Base-by-base conservation (phyloP, 139 green algal species). In the Chlamydomonas sp. region DNA sequence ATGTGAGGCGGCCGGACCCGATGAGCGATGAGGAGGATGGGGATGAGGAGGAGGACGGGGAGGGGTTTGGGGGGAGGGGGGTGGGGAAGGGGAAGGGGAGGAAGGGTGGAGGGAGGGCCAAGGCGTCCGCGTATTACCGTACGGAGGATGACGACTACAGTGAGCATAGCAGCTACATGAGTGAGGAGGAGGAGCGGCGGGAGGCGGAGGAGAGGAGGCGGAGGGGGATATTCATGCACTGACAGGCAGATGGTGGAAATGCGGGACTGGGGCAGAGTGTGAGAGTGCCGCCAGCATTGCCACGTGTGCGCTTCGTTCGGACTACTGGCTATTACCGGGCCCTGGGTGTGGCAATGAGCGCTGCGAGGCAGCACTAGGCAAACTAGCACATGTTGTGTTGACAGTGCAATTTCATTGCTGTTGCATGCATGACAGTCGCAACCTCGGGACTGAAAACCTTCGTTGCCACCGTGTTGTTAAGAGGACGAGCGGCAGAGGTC, bases 101-200 rank as follows among this genome's bases (percentile, higher is more conserved):
- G 64, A 64, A 14, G 16, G 83, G 31, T 75, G 72, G 73, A n/a
- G 72, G 49, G n/a, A 16, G n/a, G 60, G 4, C 59, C 59, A 77
- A 79, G 20, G 31, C 31, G 3, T 67, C 74, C 20, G 72, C 63
- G 63, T 83, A 76, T 63, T 88, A 88, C 69, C 75, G 84, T 61
- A 82, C 84, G 10, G 84, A 77, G 75, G 63, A 88, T 0, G 84
- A 88, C 2, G 84, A 88, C 64, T 88, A 88, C 84, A 88, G 84
- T 64, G 84, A 77, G 58, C 84, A 88, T 49, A 88, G 84, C 74
- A 88, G 84, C 84, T 83, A 60, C 63, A 5, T 88, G 75, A 83
- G 84, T 75, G 75, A 83, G 75, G 84, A 88, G 75, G 84, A 88
- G 63, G 84, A 88, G 72, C 73, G 62, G 62, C 62, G 83, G 31